Base-by-base conservation (phyloP, 148 eudicot genomes). In the Amaranthus cruentus region DNA sequence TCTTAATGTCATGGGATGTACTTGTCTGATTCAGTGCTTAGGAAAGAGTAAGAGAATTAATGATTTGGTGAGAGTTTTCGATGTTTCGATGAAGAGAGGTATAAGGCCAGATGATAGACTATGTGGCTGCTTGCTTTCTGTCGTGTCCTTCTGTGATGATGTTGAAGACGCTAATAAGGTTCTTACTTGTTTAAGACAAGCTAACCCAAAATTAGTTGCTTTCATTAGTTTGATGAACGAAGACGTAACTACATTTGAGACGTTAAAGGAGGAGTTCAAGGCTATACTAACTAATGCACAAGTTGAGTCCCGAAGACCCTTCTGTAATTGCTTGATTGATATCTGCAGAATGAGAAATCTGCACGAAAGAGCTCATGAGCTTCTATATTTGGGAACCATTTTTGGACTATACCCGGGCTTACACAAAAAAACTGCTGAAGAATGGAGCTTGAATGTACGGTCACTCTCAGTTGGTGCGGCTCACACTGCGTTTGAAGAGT, bases 391-490 rank as follows among this genome's bases (percentile, higher is more conserved):
- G 14, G 99, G 97, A 9, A 84, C 86, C 18, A 55, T 85, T 9
- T 85, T 83, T 10, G 97, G 99, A 14, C 77, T 96, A 62, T 96
- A 96, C 74, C 96, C 93, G 4, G 96, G 96, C 15, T 76, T 96
- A 73, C 97, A 96, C 70, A 86, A 90, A 48, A 96, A 90, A 81
- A 86, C 94, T 3, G 52, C 89, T 9, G 88, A 80, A 13, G 99
- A 96, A 67, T 96, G 99, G 99, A 84, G 89, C 14, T 76, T 96
- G 66, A 89, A 96, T 54, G 95, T 96, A 47, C 81, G 94, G 57
- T 87, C 99, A 12, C 79, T 96, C 38, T 96, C 99, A 1, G 83
- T 96, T 10, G 99, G 99, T 56, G 99, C 99, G 21, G 94, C 99
- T 42, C 83, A 80, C 62, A 96, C 97, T 4, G 97, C 99, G 6